phyloP scores from a whole-genome alignment of 768 basidiomycete genomes.

The Polyporus arcularius region DNA sequence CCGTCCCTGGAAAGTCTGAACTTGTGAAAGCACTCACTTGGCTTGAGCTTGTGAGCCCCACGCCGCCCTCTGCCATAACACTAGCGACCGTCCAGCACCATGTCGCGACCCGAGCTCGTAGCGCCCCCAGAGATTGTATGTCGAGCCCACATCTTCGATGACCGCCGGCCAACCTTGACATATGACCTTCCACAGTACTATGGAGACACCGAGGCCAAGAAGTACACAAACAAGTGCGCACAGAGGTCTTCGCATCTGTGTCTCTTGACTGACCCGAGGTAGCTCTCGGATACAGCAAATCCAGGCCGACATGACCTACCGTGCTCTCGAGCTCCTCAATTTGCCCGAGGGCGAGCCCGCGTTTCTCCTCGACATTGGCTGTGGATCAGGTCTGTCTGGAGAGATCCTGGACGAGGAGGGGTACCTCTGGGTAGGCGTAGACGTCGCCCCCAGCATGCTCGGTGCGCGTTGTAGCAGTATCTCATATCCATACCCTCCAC shows the following conservation, averaged over 20 bases:
- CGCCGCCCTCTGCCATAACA: too few species aligned
- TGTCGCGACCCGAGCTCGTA: slow-evolving; percentile 64
- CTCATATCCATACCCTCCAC: not conserved
- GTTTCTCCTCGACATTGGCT: slow-evolving; percentile 93
- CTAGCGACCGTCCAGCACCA: slow-evolving; percentile 23
- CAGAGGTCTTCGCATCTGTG: not conserved
- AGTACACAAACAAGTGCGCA: slow-evolving; percentile 90
- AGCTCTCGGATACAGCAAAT: slow-evolving; percentile 96
- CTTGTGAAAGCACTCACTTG: too few species aligned
- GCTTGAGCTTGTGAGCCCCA: too few species aligned
- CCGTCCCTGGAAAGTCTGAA: too few species aligned
- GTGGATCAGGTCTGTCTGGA: slow-evolving; percentile 94
- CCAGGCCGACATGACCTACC: slow-evolving; percentile 96
- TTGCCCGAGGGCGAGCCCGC: slow-evolving; percentile 79
- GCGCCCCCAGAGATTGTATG: slow-evolving; percentile 77
- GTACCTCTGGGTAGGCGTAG: slow-evolving; percentile 90
- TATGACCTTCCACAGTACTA: slow-evolving; percentile 68
- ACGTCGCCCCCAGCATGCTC: slow-evolving; percentile 96
- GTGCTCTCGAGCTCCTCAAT: slow-evolving; percentile 89
- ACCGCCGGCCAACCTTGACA: not conserved
- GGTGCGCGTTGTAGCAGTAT: slow-evolving; percentile 48
- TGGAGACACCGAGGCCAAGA: slow-evolving; percentile 91
- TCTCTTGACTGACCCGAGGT: slow-evolving; percentile 7
- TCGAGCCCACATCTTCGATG: not conserved
- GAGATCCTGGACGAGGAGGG: slow-evolving; percentile 96